Evolutionary conservation across 2,329 filamentous ascomycete species (phyloP), one percentile per base, ranked within the genome.

Genomic region (Helminthosporium solani): DNA sequence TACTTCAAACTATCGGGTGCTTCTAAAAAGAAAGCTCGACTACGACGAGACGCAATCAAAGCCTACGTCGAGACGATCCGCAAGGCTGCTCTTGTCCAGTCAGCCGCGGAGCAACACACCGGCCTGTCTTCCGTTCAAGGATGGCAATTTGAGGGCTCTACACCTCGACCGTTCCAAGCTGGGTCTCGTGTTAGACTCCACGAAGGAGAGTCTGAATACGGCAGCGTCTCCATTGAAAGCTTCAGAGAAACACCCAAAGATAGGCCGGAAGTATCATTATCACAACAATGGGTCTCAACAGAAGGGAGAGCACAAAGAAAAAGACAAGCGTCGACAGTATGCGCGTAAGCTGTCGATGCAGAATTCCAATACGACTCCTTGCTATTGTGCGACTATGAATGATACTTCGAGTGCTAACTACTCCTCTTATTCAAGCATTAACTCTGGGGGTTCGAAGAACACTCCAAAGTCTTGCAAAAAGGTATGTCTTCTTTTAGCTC

Each of bases 81-180:
- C 66, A 52, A 59, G 40, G 64, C 64, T 40, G 58, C 63, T 38
- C 48, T 63, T 50, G 59, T 58, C 42, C 52, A 54, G 56, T 59
- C 57, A 42, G 52, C 56, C 30, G 40, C 59, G 43, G 58, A 64
- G 61, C 60, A 58, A 54, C 48, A 58, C 61, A 50, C 61, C 46
- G 67, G 64, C 68, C 53, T 63, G 63, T 46, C 58, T 49, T 63
- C 70, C 55, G 65, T 68, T 63, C 66, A 72, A 70, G 68, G 74
- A 72, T 73, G 70, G 70, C 66, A 68, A 68, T 78, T 78, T 78
- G 75, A 75, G 78, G 43, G 62, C 54, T 47, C 49, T 72, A 46
- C 71, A 75, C 67, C 54, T 74, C 63, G 68, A 74, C 60, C 68
- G 69, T 45, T 51, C 59, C 27, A 52, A 52, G 42, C 53, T 63